Base-by-base conservation (phyloP, 352 stramenopile species). In the Phytopythium ostracodes region DNA sequence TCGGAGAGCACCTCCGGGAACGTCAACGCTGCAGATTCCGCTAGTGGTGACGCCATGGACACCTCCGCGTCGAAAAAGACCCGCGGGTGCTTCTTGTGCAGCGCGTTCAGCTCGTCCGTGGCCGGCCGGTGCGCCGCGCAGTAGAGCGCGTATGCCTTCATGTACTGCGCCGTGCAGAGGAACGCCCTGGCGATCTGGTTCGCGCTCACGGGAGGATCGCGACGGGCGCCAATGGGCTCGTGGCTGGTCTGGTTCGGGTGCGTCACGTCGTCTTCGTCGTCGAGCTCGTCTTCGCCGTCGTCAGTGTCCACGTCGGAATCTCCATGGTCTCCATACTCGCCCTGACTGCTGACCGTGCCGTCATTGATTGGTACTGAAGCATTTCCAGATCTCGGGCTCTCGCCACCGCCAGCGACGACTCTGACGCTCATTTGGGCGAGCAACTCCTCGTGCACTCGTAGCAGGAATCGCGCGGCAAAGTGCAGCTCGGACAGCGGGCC, bases 61-160 rank as follows among this genome's bases (percentile, higher is more conserved):
- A 24, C 15, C 4, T 27, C 24, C 22, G 35, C 11, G 24, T 52
- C 24, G 46, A 35, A 5, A 15, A 68, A 62, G 44, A 14, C 62
- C 56, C 25, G 74, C 36, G 70, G 56, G 46, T 72, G 50, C 35
- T 57, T 57, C 15, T 70, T 75, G 18, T 76, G 60, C 5, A 85
- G 70, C 7, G 58, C 11, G 52, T 79, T 75, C 33, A 89, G 71
- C 40, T 87, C 77, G 15, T 85, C 71, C 1, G 70, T 76, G n/a
- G 76, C 79, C 9, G 61, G 51, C 2, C 78, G 54, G 49, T 83
- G 84, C 57, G 67, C 80, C n/a, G 72, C 65, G 60, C 77, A 89
- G 63, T 87, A 89, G n/a, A 78, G 64, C 27, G 79, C 72, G 65
- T 89, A 89, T n/a, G 81, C 70, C 47, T 89, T 89, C 75, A 89